These are phyloP conservation scores for Hysterium pulicare DNA, from an alignment of 2,329 filamentous ascomycete species.

Conservation along the genomic window DNA sequence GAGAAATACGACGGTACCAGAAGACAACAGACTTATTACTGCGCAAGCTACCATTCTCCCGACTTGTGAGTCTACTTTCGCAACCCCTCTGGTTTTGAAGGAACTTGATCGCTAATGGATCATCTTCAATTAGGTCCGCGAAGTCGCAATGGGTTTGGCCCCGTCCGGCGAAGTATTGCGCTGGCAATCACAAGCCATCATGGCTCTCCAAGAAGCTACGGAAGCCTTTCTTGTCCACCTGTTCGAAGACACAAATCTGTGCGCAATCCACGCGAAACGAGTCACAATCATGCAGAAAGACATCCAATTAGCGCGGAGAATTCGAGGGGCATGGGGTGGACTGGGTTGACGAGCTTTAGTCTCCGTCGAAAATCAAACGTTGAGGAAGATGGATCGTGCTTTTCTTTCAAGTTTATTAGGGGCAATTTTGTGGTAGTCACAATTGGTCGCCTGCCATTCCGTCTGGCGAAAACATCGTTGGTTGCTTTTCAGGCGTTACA, in stretches of 20 bases:
- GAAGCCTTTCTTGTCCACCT: constrained; percentile 98
- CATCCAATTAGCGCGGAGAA: constrained; percentile 91
- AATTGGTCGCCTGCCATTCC: too few relatives aligned
- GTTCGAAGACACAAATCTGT: constrained; percentile 97
- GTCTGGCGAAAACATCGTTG: too few relatives aligned
- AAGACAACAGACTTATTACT: constrained; percentile 95
- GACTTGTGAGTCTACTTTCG: constrained; percentile 70
- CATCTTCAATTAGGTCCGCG: constrained; percentile 58
- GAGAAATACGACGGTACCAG: constrained; percentile 98
- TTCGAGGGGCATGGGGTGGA: constrained; percentile 68
- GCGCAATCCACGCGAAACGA: constrained; percentile 98
- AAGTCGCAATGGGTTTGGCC: constrained; percentile 94
- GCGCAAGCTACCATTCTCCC: constrained; percentile 96
- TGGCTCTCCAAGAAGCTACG: constrained; percentile 95
- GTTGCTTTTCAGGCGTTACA: too few relatives aligned
- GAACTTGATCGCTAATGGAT: neutral
- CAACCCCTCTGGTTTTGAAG: too few relatives aligned
- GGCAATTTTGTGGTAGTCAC: too few relatives aligned
- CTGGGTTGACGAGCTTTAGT: too few relatives aligned
- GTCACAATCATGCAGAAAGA: constrained; percentile 98
- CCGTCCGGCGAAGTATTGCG: constrained; percentile 67
- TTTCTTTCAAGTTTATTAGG: too few relatives aligned
- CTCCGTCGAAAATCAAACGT: too few relatives aligned
- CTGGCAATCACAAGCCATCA: constrained; percentile 98
- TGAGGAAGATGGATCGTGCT: neutral